These are phyloP conservation scores for Yarrowia sp. DNA, from an alignment of 805 yeast genomes.

Conservation along the genomic window DNA sequence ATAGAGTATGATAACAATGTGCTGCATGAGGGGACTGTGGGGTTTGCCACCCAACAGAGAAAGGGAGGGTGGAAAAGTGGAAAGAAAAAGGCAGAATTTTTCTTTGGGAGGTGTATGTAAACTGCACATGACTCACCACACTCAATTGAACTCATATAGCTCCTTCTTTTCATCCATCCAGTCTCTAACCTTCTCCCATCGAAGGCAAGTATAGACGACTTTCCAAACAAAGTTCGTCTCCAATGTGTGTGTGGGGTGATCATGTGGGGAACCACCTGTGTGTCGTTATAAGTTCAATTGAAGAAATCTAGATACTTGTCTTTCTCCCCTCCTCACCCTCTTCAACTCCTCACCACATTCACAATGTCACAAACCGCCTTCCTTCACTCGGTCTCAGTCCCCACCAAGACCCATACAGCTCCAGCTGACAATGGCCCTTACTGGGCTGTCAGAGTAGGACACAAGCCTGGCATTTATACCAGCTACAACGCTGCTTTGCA, in stretches of 20 bases:
- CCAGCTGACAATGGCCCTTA: constrained; percentile 19
- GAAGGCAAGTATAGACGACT: constrained; percentile 7
- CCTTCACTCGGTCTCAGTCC: constrained; percentile 3
- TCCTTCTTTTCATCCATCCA: too few species aligned
- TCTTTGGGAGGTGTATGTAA: too few species aligned
- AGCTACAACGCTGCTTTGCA: constrained; percentile 6
- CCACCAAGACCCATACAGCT: constrained; percentile 12
- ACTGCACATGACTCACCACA: too few species aligned
- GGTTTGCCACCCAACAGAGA: constrained; percentile 20
- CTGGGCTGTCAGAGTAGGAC: constrained; percentile 26
- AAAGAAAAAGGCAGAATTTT: not conserved
- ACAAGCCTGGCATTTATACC: constrained; percentile 23
- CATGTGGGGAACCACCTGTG: constrained; percentile 14
- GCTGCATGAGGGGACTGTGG: constrained; percentile 32
- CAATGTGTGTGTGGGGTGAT: constrained; percentile 21
- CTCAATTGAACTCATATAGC: not conserved
- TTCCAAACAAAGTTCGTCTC: constrained; percentile 6
- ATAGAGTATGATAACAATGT: constrained; percentile 23
- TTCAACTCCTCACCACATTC: not conserved
- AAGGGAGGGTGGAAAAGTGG: not conserved
- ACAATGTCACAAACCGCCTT: constrained; percentile 16
- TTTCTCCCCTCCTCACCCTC: constrained; percentile 3
- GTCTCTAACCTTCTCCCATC: not conserved
- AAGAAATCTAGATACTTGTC: constrained; percentile 1
- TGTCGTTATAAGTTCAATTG: not conserved